phyloP scores from a whole-genome alignment of 768 basidiomycete genomes.

The Lactarius akahatsu region DNA sequence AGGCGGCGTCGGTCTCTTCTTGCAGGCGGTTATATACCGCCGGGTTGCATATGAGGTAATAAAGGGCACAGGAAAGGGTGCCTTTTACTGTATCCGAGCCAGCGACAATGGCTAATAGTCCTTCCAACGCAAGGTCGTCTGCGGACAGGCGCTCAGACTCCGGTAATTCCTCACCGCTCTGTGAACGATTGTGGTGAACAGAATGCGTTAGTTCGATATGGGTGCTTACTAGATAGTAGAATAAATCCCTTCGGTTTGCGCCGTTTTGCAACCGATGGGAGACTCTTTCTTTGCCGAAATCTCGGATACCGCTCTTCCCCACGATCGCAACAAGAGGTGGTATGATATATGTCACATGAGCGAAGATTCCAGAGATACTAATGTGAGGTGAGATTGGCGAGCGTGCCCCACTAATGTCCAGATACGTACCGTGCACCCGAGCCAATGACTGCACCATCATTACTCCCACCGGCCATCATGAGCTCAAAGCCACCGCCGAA shows the following conservation, averaged over 20 bases:
- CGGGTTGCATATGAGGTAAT: conserved; percentile 39
- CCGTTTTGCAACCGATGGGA: conserved; percentile 13
- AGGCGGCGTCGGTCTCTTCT: conserved; percentile 21
- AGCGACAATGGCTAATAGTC: conserved; percentile 40
- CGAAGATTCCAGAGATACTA: neutral
- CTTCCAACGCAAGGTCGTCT: conserved; percentile 38
- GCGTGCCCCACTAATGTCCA: too few species aligned
- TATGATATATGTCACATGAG: conserved; percentile 8
- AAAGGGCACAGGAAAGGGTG: conserved; percentile 38
- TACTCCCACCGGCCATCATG: conserved; percentile 29
- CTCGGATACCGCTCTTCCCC: neutral
- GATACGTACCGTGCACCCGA: conserved; percentile 1
- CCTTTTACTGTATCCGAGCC: conserved; percentile 46
- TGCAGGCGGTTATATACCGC: conserved; percentile 22
- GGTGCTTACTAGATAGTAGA: conserved; percentile 39
- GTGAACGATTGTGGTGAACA: neutral
- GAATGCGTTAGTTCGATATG: neutral
- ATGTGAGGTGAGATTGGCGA: neutral
- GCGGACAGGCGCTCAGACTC: conserved; percentile 17
- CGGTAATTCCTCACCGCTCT: conserved; percentile 22
- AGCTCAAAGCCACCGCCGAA: conserved; percentile 35
- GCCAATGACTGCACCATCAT: conserved; percentile 1
- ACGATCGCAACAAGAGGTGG: neutral
- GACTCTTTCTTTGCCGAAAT: conserved; percentile 2
- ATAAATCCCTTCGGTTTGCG: conserved; percentile 37